Evolutionary conservation across 2,329 filamentous ascomycete species (phyloP), one percentile per base, ranked within the genome.

Genomic region (Karstenula rhodostoma): DNA sequence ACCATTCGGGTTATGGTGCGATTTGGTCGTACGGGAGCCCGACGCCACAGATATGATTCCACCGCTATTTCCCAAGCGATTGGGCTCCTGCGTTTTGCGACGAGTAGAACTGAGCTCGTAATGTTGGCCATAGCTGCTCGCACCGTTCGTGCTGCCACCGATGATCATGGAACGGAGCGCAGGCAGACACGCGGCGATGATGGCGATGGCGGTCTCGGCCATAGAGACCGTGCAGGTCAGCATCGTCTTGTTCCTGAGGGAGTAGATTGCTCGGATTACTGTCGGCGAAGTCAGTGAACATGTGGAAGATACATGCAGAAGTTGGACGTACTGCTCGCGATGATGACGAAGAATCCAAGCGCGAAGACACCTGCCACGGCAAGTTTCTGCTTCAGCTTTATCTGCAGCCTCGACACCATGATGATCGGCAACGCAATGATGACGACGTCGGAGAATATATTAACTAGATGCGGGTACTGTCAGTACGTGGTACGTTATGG

Each of bases 121-220:
- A 42, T 70, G 68, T 43, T 61, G 67, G 33, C 68, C 67, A 49
- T 70, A 68, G 59, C 63, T 67, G 50, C 67, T 67, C 8, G 60
- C 57, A 8, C 44, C 61, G 19, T 68, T 65, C 17, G 61, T 62
- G 4, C 61, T 66, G 42, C 64, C 62, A 23, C 67, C 68, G 15
- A 70, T 57, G 15, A 69, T 47, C 59, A 67, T 63, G 27, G 68
- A 66, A 48, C 65, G 68, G 10, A 70, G 52, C 10, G 68, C 68
- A 12, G 78, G 78, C 0, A 80, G 74, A n/a, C 76, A 79, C 2
- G 75, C 72, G 1, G 77, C 77, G 10, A 81, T 80, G 35, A 81
- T 79, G 1, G 79, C 77, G 8, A 80, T 74, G 4, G 77, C 66
- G 4, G 61, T 66, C 50, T 70, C 68, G 15, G 69, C 61, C 66